Evolutionary conservation across 129 eudicot genomes (phyloP).

Genomic region (Flaveria trinervia): DNA sequence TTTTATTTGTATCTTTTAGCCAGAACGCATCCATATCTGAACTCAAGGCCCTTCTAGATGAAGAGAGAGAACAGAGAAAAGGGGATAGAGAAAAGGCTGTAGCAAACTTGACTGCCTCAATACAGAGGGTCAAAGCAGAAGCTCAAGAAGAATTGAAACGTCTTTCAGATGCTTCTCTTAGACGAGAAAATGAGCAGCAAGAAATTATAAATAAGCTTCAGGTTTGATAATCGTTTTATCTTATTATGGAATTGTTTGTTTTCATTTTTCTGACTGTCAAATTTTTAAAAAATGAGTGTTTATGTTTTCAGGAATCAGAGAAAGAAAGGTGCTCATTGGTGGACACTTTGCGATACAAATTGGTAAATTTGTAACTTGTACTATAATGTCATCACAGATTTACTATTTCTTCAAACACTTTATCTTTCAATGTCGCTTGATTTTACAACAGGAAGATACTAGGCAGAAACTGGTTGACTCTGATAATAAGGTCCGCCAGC

Average conservation of each 20-base stretch:
- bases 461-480: constrained; percentile 74
- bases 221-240: constrained; percentile 44
- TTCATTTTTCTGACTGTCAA: constrained; percentile 5
- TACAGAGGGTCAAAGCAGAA: constrained; percentile 78
- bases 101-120: constrained; percentile 53
- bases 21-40: constrained; percentile 79
- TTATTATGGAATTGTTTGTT: constrained; percentile 8
- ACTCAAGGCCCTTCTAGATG: constrained; percentile 68
- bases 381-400: constrained; percentile 13
- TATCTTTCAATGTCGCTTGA: constrained; percentile 18
- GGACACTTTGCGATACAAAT: constrained; percentile 73
- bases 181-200: constrained; percentile 87
- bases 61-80: constrained; percentile 92
- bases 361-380: constrained; percentile 51
- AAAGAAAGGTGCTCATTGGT: constrained; percentile 71
- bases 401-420: not conserved
- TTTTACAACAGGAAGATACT: constrained; percentile 68
- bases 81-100: constrained; percentile 84
- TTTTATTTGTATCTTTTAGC: constrained; percentile 47
- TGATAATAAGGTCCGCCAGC: constrained; percentile 83
- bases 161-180: constrained; percentile 57
- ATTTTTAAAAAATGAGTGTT: constrained; percentile 8
- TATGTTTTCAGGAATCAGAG: constrained; percentile 69
- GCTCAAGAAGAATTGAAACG: constrained; percentile 83
- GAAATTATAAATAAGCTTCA: constrained; percentile 91